Conservation (phyloP, 2,329 filamentous ascomycete genomes). For the Fonsecaea erecta region DNA sequence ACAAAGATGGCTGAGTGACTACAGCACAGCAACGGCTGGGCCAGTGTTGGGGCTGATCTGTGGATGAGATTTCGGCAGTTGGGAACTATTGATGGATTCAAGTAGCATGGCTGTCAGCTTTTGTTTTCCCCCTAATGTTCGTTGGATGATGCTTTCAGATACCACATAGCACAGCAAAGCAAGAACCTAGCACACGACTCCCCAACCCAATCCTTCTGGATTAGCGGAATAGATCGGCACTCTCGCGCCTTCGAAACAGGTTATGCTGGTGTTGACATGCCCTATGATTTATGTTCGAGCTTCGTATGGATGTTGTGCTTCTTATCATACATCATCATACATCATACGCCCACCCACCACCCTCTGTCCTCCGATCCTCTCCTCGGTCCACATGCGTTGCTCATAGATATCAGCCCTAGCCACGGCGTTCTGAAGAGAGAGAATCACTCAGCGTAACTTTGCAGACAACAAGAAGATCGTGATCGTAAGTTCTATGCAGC, state of each 20-base stretch:
- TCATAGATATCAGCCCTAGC: background rate
- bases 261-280: background rate
- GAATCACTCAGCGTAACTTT: background rate
- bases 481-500: background rate
- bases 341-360: background rate
- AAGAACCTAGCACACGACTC: background rate
- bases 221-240: background rate
- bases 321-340: background rate
- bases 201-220: background rate
- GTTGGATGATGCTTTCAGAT: conserved; percentile 2
- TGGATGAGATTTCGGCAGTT: background rate
- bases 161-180: conserved; percentile 3
- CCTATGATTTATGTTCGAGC: background rate
- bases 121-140: conserved; percentile 8
- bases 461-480: background rate
- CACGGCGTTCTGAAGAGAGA: background rate
- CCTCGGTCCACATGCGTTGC: background rate
- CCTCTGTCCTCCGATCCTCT: background rate
- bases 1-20: background rate
- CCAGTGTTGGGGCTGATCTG: background rate
- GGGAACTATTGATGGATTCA: background rate
- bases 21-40: background rate
- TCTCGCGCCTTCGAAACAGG: background rate
- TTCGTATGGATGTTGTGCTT: background rate
- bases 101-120: background rate